These are phyloP conservation scores for Colletotrichum sp. DNA, from an alignment of 2,329 filamentous ascomycete genomes.

Conservation along the genomic window DNA sequence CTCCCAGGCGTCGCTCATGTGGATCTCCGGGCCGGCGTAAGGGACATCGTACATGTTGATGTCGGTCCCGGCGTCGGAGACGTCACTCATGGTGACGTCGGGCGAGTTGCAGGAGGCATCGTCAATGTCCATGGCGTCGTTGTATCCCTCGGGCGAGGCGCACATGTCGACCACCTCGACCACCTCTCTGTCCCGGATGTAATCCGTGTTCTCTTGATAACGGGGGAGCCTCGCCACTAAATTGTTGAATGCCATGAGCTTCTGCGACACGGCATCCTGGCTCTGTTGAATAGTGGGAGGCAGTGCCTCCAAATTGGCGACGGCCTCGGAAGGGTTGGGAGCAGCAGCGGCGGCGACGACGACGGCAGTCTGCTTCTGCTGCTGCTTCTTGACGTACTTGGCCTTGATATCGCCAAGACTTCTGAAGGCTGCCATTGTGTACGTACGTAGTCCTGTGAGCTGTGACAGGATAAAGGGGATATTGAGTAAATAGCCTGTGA, in stretches of 20 bases:
- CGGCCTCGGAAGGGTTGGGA: rapidly evolving
- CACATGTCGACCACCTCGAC: not conserved
- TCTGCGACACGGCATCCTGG: not conserved
- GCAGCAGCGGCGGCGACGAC: not conserved
- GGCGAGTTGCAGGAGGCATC: not conserved
- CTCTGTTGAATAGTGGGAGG: not conserved
- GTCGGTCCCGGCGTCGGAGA: not conserved
- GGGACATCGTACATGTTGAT: not conserved
- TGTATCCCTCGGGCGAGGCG: not conserved
- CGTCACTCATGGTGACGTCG: not conserved
- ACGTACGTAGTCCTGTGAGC: not conserved
- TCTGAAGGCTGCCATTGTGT: not conserved
- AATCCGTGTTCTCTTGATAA: too few species aligned
- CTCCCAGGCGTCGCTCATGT: not conserved
- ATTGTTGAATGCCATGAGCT: too few species aligned
- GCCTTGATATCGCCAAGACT: not conserved
- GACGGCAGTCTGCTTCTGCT: not conserved
- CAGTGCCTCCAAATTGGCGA: not conserved
- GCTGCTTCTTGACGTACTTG: not conserved
- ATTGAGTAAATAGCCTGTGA: not conserved
- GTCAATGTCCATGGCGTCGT: not conserved
- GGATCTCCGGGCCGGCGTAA: not conserved
- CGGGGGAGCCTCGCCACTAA: too few species aligned
- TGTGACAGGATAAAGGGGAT: not conserved
- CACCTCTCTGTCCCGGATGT: not conserved